Evolutionary conservation across 1,284 basidiomycete species (phyloP), one percentile per base, ranked within the genome.

Genomic region (Pterula multifida): DNA sequence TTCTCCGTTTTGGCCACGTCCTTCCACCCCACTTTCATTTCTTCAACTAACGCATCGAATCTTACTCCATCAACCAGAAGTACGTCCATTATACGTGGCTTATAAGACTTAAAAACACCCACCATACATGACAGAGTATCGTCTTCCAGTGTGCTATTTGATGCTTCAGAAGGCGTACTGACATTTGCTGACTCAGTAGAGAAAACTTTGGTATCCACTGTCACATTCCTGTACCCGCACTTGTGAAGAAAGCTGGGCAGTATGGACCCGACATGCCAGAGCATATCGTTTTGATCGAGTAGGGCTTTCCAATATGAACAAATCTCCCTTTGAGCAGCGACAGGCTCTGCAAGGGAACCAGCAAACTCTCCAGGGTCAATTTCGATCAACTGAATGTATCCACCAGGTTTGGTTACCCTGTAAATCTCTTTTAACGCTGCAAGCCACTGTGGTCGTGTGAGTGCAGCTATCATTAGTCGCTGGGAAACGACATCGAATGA

Each of bases 401-500:
- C 59, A 3, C 59, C 58, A 6, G 59, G 58, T 3, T 52, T 51
- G n/a, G 55, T 47, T 26, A 58, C 53, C 17, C 59, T 55, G 32
- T 53, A 53, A 12, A 57, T 50, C 42, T 57, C 53, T 9, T 45
- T 19, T 11, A 59, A 48, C 15, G 54, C 56, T 3, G 47, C n/a
- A 9, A 48, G 48, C 59, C 57, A 59, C n/a, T 59, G 55, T 4
- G 53, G 35, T 3, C 24, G 17, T 6, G 52, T 53, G 23, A 61
- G 53, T 6, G 56, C 58, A 19, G 47, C 50, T 2, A 52, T 42
- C n/a, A 61, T 49, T 12, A 59, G 53, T 17, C 57, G 54, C 47
- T 58, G 58, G 52, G 58, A 55, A 24, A 61, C 55, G 21, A 57
- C 45, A 42, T 55, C 54, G 50, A 59, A 59, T 15, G 36, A 48